Conservation (phyloP, 441 rosid genomes). For the Heliophila coronopifolia region DNA sequence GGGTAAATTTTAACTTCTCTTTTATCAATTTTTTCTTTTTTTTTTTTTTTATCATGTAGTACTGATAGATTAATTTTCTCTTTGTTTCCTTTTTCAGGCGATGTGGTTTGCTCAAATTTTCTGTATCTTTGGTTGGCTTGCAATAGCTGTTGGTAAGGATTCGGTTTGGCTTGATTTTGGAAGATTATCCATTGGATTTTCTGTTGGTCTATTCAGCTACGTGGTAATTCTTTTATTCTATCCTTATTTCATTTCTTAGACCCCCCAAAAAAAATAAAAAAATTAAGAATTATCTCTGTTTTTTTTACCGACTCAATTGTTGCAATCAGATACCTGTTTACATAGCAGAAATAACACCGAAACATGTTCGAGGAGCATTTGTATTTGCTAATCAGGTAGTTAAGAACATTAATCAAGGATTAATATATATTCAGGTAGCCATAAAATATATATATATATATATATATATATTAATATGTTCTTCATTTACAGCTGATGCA, state of each 20-base stretch:
- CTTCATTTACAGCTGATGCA: conserved; percentile 62
- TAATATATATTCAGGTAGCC: neutral
- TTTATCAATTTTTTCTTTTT: too few species aligned
- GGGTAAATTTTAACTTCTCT: conserved; percentile 53
- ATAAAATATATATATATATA: neutral
- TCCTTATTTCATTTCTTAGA: too few species aligned
- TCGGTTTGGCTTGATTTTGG: conserved; percentile 53
- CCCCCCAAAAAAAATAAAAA: too few species aligned
- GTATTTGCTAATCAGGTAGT: conserved; percentile 45
- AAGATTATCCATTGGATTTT: conserved; percentile 45
- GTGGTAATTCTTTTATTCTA: conserved; percentile 38
- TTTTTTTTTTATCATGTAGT: too few species aligned
- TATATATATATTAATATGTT: too few species aligned
- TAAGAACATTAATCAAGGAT: neutral
- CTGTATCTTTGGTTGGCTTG: conserved; percentile 52
- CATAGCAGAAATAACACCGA: conserved; percentile 72
- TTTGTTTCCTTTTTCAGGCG: conserved; percentile 33
- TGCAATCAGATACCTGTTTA: conserved; percentile 49
- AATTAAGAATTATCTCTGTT: too few species aligned
- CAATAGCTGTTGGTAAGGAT: conserved; percentile 42
- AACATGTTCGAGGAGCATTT: conserved; percentile 55
- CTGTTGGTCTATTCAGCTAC: conserved; percentile 41
- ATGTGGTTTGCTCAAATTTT: conserved; percentile 54
- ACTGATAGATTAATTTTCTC: too few species aligned
- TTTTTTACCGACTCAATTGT: neutral